Percentiles rank a stretch among this genome's conserved stretches.
These are phyloP conservation scores for Sisymbrium irio DNA, from an alignment of 345 rosid genomes.

Conservation along the genomic window DNA sequence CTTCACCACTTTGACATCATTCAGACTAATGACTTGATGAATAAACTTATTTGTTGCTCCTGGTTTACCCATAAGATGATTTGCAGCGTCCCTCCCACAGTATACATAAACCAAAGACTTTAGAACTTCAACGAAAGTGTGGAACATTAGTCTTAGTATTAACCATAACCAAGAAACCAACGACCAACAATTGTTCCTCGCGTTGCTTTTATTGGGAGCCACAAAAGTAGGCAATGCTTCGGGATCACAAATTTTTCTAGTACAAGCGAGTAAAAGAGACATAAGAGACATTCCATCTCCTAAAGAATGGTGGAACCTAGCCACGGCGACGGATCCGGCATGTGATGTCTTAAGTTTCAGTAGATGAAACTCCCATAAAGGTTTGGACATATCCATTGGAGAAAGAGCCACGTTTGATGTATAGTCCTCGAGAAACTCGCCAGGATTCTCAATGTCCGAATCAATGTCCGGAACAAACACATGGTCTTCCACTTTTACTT, in stretches of 20 bases:
- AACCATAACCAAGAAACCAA: constrained; percentile 41
- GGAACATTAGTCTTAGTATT: constrained; percentile 34
- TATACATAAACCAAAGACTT: constrained; percentile 24
- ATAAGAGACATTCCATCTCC: neutral
- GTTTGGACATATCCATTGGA: neutral
- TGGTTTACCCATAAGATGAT: constrained; percentile 37
- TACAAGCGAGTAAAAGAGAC: constrained; percentile 40
- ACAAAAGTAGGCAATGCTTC: constrained; percentile 43
- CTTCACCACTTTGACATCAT: constrained; percentile 47
- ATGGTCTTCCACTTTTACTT: constrained; percentile 41
- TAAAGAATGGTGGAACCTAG: neutral
- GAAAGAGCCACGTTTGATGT: constrained; percentile 32
- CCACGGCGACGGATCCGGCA: neutral
- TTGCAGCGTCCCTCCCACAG: constrained; percentile 34
- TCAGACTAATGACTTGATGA: constrained; percentile 39
- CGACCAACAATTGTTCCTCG: neutral
- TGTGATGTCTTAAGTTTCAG: neutral
- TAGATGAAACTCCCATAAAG: neutral
- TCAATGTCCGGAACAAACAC: constrained; percentile 47
- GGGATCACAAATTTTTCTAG: constrained; percentile 48
- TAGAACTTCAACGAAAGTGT: constrained; percentile 44
- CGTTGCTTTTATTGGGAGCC: neutral
- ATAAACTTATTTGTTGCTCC: neutral
- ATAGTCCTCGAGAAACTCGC: constrained; percentile 57
- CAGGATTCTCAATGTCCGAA: constrained; percentile 36